These are phyloP conservation scores for Tulasnella sp. DNA, from an alignment of 768 basidiomycete genomes.

Conservation along the genomic window DNA sequence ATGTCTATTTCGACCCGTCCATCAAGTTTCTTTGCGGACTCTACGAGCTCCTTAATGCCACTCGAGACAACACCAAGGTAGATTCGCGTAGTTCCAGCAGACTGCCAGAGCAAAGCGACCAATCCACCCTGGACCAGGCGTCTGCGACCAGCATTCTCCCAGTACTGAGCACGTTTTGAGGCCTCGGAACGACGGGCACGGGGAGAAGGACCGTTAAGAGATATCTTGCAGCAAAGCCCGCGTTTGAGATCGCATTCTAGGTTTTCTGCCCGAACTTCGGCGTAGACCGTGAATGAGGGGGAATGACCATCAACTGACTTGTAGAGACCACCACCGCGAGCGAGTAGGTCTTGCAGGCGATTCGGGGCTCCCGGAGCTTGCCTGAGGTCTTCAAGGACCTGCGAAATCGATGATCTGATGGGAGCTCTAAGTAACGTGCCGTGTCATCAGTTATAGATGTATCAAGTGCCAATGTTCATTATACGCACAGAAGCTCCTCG, in stretches of 20 bases:
- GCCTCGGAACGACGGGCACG: conserved; percentile 34
- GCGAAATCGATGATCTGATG: conserved; percentile 38
- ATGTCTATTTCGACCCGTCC: conserved; percentile 37
- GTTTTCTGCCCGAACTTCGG: conserved; percentile 12
- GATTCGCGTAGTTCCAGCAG: conserved; percentile 19
- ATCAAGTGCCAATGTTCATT: neutral
- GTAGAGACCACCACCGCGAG: conserved; percentile 20
- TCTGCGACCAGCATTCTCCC: conserved; percentile 50
- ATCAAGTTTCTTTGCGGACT: conserved; percentile 28
- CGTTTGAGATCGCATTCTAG: conserved; percentile 23
- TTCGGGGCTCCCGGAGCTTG: neutral
- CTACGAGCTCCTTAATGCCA: conserved; percentile 33
- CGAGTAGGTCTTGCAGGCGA: conserved; percentile 10
- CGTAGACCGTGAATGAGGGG: conserved; percentile 19
- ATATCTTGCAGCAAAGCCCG: conserved; percentile 38
- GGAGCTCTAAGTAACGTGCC: conserved; percentile 32
- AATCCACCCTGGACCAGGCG: conserved; percentile 53
- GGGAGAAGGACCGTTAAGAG: conserved; percentile 44
- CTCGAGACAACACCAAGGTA: conserved; percentile 45
- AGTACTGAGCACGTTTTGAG: conserved; percentile 39
- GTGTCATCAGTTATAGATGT: neutral
- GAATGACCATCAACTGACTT: neutral
- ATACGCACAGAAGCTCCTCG: conserved; percentile 53
- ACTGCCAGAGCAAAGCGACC: conserved; percentile 39
- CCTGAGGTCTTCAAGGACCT: conserved; percentile 37